These are phyloP conservation scores for Nakazawaea peltata DNA, from an alignment of 805 yeast genomes.

Conservation along the genomic window DNA sequence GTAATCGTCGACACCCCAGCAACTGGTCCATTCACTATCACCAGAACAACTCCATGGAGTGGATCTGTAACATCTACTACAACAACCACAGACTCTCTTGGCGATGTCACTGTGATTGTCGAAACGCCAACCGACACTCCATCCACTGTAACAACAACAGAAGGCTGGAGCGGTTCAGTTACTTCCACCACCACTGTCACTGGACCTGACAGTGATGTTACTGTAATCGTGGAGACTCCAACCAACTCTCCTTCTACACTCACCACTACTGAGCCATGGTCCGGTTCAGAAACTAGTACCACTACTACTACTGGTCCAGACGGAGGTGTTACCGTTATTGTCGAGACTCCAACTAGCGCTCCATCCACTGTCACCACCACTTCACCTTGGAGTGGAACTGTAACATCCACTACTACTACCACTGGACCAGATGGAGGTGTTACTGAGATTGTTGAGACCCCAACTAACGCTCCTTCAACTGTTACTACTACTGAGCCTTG, in stretches of 20 bases:
- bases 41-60: no score
- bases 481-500: not conserved
- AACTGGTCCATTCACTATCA: no score
- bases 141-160: no score
- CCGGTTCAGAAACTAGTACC: not conserved
- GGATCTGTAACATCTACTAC: no score
- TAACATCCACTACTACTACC: not conserved
- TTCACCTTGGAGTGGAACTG: not conserved
- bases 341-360: not conserved
- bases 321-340: not conserved
- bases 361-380: not conserved
- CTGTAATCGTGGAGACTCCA: not conserved
- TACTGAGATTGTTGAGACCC: not conserved
- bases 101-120: not conserved
- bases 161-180: not conserved
- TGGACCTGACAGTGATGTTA: not conserved
- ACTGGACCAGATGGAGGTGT: not conserved
- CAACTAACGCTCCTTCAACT: no score
- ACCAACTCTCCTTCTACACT: not conserved
- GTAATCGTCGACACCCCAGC: not conserved
- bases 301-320: not conserved
- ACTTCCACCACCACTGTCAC: not conserved
- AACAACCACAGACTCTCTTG: no score
- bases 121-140: not conserved
- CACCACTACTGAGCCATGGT: not conserved